Base-by-base conservation (phyloP, 768 basidiomycete genomes). In the Podaxis sp. region DNA sequence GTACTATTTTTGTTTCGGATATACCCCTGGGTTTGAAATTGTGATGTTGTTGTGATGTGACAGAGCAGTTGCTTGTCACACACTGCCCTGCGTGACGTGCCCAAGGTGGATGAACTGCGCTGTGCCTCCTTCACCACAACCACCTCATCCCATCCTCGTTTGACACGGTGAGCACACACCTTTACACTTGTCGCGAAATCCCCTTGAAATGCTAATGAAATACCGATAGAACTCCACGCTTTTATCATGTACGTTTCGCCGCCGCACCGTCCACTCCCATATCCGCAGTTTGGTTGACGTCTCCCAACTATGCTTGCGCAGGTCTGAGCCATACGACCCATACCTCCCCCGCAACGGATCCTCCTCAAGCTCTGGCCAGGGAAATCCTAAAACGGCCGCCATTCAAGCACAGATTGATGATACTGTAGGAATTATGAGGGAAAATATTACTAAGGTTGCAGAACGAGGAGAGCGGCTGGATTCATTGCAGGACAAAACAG, bases 281-380 rank as follows among this genome's bases (percentile, higher is more conserved):
- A 18, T 32, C 44, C 51, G 44, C 27, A 54, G 52, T 38, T 51
- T 18, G 35, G 53, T 60, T 67, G 55, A 64, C 55, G 46, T 28
- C 35, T 5, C 32, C 28, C 13, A 36, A 44, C 46, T 54, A 64
- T 44, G 55, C 11, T 51, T 32, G 4, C 54, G 44, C 73, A 96
- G 94, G 94, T 93, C 94, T 72, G 93, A 96, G 79, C 95, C 94
- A 71, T 98, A 98, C 77, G 96, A 98, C 84, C 96, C 96, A 66
- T 98, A 99, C 77, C 83, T 98, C 63, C 95, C 95, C 65, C 89
- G 91, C 68, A 86, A 84, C 73, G 89, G 90, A 73, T 77, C 84
- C 60, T 82, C 86, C 53, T 79, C 88, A 11, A 81, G 79, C 7
- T 53, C 63, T 48, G 61, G 59, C 64, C 74, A 77, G 51, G 85